A percentile compares a stretch with the other conserved stretches of the same genome.
Conservation (phyloP, 2,329 filamentous ascomycete species). For the Fusarium mangiferae region DNA sequence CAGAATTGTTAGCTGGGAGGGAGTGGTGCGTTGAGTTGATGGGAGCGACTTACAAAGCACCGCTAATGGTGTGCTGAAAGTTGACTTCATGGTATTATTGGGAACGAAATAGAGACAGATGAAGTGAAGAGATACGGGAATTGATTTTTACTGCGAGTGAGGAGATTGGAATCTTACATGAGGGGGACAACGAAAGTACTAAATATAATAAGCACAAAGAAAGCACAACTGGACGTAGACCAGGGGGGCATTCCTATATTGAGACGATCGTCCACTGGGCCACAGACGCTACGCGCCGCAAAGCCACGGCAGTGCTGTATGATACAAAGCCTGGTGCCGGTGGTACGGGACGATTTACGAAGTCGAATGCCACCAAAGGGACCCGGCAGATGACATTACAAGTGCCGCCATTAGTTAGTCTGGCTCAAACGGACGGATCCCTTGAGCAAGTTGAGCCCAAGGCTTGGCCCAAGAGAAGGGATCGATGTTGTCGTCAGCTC, state of each 20-base stretch:
- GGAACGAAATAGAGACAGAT: background rate
- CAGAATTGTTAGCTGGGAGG: conserved; percentile 11
- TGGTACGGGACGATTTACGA: conserved; percentile 5
- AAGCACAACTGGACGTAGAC: conserved; percentile 20
- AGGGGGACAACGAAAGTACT: conserved; percentile 9
- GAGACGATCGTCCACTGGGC: conserved; percentile 17
- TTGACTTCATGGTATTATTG: conserved; percentile 33
- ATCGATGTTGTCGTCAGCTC: conserved; percentile 17
- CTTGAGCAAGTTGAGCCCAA: background rate
- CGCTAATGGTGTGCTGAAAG: conserved; percentile 23
- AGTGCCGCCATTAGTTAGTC: conserved; percentile 23
- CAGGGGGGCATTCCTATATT: conserved; percentile 12
- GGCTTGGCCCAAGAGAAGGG: background rate
- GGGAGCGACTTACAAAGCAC: conserved; percentile 36
- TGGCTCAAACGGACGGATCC: background rate
- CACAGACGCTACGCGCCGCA: conserved; percentile 12
- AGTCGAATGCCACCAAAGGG: background rate
- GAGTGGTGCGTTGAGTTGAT: background rate
- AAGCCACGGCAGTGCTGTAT: conserved; percentile 16
- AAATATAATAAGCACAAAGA: conserved; percentile 27
- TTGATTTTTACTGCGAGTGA: background rate
- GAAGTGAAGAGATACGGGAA: background rate
- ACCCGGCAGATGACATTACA: conserved; percentile 23
- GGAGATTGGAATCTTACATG: conserved; percentile 7
- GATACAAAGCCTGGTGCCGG: background rate